A percentile compares a stretch with the other conserved stretches of the same genome.
Conservation (phyloP, 2,329 filamentous ascomycete species). For the Aspergillus neoniger region DNA sequence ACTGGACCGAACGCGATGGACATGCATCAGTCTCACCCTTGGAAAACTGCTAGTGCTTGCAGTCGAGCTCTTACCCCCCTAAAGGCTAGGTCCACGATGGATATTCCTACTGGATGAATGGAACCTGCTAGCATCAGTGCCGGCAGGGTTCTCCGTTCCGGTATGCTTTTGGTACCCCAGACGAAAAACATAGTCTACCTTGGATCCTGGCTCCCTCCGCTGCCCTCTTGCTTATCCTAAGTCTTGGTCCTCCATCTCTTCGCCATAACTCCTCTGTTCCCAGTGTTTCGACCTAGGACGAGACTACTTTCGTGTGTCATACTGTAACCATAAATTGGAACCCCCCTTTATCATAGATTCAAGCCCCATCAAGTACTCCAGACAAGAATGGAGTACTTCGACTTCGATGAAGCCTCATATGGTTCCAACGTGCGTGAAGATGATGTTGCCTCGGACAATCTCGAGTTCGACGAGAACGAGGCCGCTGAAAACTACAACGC, state of each 20-base stretch:
- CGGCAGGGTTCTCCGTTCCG: slow-evolving; percentile 3
- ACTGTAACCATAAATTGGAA: not conserved
- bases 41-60: not conserved
- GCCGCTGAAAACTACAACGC: slow-evolving; percentile 41
- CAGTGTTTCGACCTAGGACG: not conserved
- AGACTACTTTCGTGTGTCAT: not conserved
- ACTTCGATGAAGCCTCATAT: slow-evolving; percentile 49
- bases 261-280: not conserved
- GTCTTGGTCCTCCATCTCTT: slow-evolving; percentile 3
- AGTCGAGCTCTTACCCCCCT: not conserved
- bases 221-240: not conserved
- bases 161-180: slow-evolving; percentile 8
- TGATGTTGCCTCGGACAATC: slow-evolving; percentile 42
- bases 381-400: slow-evolving; percentile 49
- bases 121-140: not conserved
- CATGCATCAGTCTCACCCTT: not conserved
- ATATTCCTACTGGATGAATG: not conserved
- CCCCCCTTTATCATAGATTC: not conserved
- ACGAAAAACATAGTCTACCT: slow-evolving; percentile 11
- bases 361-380: not conserved
- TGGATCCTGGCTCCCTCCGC: slow-evolving; percentile 1
- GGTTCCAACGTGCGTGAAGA: slow-evolving; percentile 39
- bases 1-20: not conserved
- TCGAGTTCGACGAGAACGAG: slow-evolving; percentile 43
- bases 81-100: not conserved